Evolutionary conservation across 2,329 filamentous ascomycete genomes (phyloP), one percentile per base, ranked within the genome.

Genomic region (Tolypocladium ovalisporum): DNA sequence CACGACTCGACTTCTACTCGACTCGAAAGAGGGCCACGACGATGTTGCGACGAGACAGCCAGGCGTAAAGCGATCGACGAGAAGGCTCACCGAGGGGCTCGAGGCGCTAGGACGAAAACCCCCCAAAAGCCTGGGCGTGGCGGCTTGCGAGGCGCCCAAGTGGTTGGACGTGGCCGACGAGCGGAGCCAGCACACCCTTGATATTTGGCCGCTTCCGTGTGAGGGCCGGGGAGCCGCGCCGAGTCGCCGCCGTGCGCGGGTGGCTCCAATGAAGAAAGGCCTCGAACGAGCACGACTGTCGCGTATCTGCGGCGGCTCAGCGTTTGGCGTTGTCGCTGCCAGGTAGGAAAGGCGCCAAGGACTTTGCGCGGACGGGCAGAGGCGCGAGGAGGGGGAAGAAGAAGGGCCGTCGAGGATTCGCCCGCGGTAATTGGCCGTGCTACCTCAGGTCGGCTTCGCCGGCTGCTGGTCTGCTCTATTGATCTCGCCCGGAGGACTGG

Each of bases 51-150:
- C 57, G 59, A 57, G 52, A 34, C 36, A 57, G 52, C 17, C 4
- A 32, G n/a, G 44, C 17, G 27, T 42, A 57, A 60, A 61, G 62
- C 66, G 65, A 65, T 61, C 32, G 61, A 69, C 66, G 54, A 68
- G 66, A 69, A 69, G 60, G 64, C 59, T 69, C 67, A 69, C 67
- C 67, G 67, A 68, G 36, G 22, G 24, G 29, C 6, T 51, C 29
- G 19, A 13, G 19, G 47, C 47, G 19, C 47, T 52, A 52, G 29
- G 29, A 34, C 29, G 27, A 51, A n/a, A 27, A 15, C 22, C 9
- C 12, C 42, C 42, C 42, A 7, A 47, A 22, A 17, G 17, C 10
- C 47, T 35, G 47, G 52, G 52, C 52, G 52, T 42, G 52, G 52
- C 37, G 52, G 52, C 35, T 13, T 42, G 35, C 35, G 35, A 39